These are phyloP conservation scores for Pichia manshurica DNA, from an alignment of 805 yeast species.

Conservation along the genomic window DNA sequence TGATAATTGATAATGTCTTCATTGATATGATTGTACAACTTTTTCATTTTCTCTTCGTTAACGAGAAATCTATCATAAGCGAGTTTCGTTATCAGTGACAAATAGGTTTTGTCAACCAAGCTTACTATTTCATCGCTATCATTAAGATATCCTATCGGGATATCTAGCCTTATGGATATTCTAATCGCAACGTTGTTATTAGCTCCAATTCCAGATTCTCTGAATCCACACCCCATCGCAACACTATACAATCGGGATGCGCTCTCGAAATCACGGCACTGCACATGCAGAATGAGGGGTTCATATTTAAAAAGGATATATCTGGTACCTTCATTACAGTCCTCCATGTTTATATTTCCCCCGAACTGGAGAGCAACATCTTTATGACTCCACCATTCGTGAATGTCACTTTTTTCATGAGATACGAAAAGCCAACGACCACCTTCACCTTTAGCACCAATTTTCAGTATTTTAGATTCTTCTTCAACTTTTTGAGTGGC, in stretches of 20 bases:
- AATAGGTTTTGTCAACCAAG: constrained; percentile 48
- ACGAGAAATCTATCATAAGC: constrained; percentile 62
- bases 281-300: constrained; percentile 79
- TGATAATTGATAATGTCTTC: constrained; percentile 20
- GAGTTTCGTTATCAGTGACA: constrained; percentile 45
- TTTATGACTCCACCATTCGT: constrained; percentile 39
- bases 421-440: constrained; percentile 82
- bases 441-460: constrained; percentile 82
- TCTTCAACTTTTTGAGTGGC: background rate
- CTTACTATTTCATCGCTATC: constrained; percentile 26
- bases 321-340: constrained; percentile 32
- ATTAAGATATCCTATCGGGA: constrained; percentile 61
- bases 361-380: constrained; percentile 20
- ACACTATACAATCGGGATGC: constrained; percentile 60
- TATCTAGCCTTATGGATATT: constrained; percentile 65
- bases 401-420: constrained; percentile 49
- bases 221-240: constrained; percentile 80
- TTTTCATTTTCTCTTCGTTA: constrained; percentile 51
- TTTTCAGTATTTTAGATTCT: constrained; percentile 26
- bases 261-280: constrained; percentile 54
- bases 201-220: constrained; percentile 82
- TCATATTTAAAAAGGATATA: constrained; percentile 73
- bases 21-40: constrained; percentile 40
- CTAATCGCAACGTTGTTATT: constrained; percentile 75
- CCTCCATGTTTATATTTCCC: background rate